Evolutionary conservation across 768 basidiomycete genomes (phyloP).

Genomic region (Boletus rubroflammeus): DNA sequence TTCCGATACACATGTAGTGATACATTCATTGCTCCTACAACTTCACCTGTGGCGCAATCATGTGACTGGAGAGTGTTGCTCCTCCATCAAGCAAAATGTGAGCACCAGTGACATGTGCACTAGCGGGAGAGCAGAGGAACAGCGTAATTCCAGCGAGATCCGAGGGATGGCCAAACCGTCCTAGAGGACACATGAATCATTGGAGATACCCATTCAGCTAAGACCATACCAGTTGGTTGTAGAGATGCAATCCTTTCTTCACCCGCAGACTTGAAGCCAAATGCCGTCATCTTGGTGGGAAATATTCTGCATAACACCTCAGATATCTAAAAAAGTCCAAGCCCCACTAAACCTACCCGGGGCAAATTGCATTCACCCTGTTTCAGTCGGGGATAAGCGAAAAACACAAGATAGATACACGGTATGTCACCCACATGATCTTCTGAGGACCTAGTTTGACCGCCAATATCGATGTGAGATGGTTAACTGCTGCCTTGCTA

Average conservation of each 20-base stretch:
- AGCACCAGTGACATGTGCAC: constrained; percentile 70
- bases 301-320: constrained; percentile 47
- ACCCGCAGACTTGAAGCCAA: constrained; percentile 53
- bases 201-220: background rate
- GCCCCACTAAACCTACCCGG: constrained; percentile 48
- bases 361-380: constrained; percentile 81
- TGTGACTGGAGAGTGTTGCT: constrained; percentile 18
- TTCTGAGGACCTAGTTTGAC: constrained; percentile 54
- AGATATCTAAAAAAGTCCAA: background rate
- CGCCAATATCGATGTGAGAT: constrained; percentile 71
- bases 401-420: background rate
- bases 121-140: constrained; percentile 68
- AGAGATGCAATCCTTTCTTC: constrained; percentile 46
- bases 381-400: constrained; percentile 1
- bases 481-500: constrained; percentile 86
- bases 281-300: constrained; percentile 84
- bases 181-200: constrained; percentile 31
- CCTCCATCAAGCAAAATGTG: constrained; percentile 76
- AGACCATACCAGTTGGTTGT: constrained; percentile 62
- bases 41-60: constrained; percentile 25
- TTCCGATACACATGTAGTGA: background rate
- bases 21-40: constrained; percentile 12
- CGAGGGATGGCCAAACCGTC: constrained; percentile 58
- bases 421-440: constrained; percentile 54
- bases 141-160: constrained; percentile 72